Base-by-base conservation (phyloP, 352 stramenopile species). In the Saprolegnia diclina region DNA sequence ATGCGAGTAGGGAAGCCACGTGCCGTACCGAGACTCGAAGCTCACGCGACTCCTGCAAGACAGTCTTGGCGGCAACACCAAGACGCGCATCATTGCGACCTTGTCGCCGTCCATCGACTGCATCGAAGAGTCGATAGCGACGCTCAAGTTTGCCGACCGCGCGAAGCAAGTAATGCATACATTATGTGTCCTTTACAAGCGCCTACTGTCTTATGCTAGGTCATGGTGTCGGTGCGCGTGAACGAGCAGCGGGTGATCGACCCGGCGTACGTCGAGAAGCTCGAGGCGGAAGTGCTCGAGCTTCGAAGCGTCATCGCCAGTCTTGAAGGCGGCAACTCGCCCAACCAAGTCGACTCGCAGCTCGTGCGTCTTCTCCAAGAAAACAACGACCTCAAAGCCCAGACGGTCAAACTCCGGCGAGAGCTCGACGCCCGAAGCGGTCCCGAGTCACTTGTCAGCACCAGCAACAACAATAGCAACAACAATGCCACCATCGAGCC, bases 11-110 rank as follows among this genome's bases (percentile, higher is more conserved):
- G 24, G 35, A 42, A 65, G 77, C 18, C 92, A 98, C 67, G 85
- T 98, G 7, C 92, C 91, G 4, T 98, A 97, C 71, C 82, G 94
- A 18, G 94, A 98, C 72, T 97, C 88, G 5, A 98, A 97, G 74
- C 77, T 98, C 48, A 98, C 93, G 19, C 81, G 94, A 46, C 72
- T 98, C 11, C 80, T 98, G 37, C 83, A 95, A 55, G 91, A 97
- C 72, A 89, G 81, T 61, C 71, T 96, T 3, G 87, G 88, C 26
- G 89, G 86, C 35, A 96, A 95, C 68, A 91, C 82, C 4, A 95
- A 94, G 64, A 97, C 91, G 45, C 90, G 92, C 68, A 92, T 97
- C 72, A 96, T 97, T 37, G 88, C 88, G 9, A 97, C 90, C 9
- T 74, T 97, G 5, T 96, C 87, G 4, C 91, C 91, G 9, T 85